These are phyloP conservation scores for Agrocybe chaxingu DNA, from an alignment of 768 basidiomycete species.

Conservation along the genomic window DNA sequence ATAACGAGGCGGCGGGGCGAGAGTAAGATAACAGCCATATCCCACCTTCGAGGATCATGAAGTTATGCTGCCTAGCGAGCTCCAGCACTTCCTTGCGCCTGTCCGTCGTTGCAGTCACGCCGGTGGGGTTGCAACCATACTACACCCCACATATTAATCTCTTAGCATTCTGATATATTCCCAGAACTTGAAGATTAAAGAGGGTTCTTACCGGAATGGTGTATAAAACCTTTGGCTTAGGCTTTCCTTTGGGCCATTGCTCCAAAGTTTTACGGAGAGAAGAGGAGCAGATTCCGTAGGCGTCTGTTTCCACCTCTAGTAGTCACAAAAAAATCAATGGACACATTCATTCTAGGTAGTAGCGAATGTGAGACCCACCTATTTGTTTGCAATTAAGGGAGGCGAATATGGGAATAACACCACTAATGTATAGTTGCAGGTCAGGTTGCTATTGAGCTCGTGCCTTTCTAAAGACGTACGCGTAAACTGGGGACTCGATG, in stretches of 20 bases:
- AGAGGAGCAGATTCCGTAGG: constrained; percentile 59
- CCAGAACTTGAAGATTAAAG: neutral
- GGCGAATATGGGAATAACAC: constrained; percentile 63
- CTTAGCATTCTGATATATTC: neutral
- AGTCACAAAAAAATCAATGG: neutral
- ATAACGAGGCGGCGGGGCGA: neutral
- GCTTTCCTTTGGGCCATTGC: constrained; percentile 70
- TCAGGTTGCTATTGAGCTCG: no score
- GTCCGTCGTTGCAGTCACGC: constrained; percentile 68
- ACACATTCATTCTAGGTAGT: constrained; percentile 4
- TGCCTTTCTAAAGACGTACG: constrained; percentile 35
- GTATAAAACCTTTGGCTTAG: constrained; percentile 77
- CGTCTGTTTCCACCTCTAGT: constrained; percentile 77
- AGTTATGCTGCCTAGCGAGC: constrained; percentile 68
- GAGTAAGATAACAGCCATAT: neutral
- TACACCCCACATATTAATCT: constrained; percentile 18
- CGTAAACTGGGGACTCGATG: constrained; percentile 80
- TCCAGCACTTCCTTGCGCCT: constrained; percentile 70
- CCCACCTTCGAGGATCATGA: constrained; percentile 84
- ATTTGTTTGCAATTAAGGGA: constrained; percentile 57
- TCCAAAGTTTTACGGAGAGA: constrained; percentile 64
- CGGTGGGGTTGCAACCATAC: constrained; percentile 88
- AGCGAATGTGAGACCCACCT: constrained; percentile 33
- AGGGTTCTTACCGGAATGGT: constrained; percentile 61
- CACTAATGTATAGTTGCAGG: constrained; percentile 32